Evolutionary conservation across 2,329 filamentous ascomycete species (phyloP), one percentile per base, ranked within the genome.

Genomic region (Pyrenochaeta sp.): DNA sequence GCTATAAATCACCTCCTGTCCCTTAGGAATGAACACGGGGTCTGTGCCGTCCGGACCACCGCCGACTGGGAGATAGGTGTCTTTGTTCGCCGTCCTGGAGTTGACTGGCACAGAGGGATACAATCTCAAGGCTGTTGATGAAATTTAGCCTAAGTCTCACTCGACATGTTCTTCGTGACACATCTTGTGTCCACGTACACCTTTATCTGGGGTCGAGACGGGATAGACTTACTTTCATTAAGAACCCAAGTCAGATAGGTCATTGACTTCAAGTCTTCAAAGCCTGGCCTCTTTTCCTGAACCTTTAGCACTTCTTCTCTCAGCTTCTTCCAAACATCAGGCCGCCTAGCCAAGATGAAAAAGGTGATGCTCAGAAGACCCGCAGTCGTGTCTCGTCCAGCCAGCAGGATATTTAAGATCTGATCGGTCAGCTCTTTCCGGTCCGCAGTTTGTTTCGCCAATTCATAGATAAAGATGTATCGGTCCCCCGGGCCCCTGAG

Each of bases 301-400:
- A 31, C 7, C 15, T 20, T 19, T 3, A 17, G 14, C 15, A 31
- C 29, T 17, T 31, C 29, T 7, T 9, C 29, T 17, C 15, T 14
- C 15, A 31, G 15, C 14, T 19, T 31, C 7, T 31, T 20, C n/a
- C 13, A 14, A 31, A 31, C 9, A 31, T 31, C 29, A 17, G 14
- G 29, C n/a, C 29, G 13, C 29, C 17, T 31, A 17, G 29, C 29
- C 17, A 31, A 20, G 3, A 31, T 17, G n/a, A 31, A 31, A 14
- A 14, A 31, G 29, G 15, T 14, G 15, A 17, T 17, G 34, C 52
- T 48, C 3, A 60, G 31, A 6, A 53, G 10, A 43, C 74, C 74
- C 45, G 74, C 76, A 37, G 82, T 82, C 1, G 79, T 81, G 55
- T 82, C 80, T 11, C 78, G 74, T 10, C 78, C 78, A 3, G 79